Evolutionary conservation across 495 filamentous ascomycete genomes (phyloP).

Genomic region (Cudoniella acicularis): DNA sequence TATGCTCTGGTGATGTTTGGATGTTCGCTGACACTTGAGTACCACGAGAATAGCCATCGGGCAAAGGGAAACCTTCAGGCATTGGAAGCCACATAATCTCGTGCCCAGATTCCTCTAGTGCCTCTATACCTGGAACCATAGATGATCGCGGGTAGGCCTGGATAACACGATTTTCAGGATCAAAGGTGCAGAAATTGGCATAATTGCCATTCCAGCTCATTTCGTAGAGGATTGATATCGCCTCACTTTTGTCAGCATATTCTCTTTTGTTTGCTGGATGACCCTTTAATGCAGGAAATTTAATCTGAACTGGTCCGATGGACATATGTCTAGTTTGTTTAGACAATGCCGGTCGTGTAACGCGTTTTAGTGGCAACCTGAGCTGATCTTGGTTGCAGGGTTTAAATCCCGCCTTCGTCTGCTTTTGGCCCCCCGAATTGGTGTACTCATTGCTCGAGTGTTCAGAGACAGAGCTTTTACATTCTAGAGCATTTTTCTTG

Average conservation of each 20-base stretch:
- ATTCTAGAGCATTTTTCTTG: too few species aligned
- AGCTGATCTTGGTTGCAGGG: too few species aligned
- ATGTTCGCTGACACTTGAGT: too few species aligned
- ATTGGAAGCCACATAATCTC: conserved; percentile 16
- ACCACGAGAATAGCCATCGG: too few species aligned
- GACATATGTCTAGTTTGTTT: background rate
- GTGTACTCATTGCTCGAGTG: too few species aligned
- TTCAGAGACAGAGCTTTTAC: too few species aligned
- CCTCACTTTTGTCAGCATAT: conserved; percentile 4
- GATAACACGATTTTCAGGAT: background rate
- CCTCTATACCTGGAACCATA: conserved; percentile 1
- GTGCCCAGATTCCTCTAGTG: background rate
- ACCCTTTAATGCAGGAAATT: conserved; percentile 2
- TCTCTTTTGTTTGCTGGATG: background rate
- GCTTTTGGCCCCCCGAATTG: too few species aligned
- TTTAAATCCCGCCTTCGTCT: too few species aligned
- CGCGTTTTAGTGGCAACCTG: background rate
- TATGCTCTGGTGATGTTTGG: too few species aligned
- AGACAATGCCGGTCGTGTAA: background rate
- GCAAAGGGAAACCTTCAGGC: too few species aligned
- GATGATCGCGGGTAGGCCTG: conserved; percentile 1
- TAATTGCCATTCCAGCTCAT: conserved; percentile 4
- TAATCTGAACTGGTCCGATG: background rate
- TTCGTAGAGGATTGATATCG: conserved; percentile 1
- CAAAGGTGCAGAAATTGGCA: conserved; percentile 12